Base-by-base conservation (phyloP, 1,139 yeast genomes). In the Groenewaldozyma sp. region DNA sequence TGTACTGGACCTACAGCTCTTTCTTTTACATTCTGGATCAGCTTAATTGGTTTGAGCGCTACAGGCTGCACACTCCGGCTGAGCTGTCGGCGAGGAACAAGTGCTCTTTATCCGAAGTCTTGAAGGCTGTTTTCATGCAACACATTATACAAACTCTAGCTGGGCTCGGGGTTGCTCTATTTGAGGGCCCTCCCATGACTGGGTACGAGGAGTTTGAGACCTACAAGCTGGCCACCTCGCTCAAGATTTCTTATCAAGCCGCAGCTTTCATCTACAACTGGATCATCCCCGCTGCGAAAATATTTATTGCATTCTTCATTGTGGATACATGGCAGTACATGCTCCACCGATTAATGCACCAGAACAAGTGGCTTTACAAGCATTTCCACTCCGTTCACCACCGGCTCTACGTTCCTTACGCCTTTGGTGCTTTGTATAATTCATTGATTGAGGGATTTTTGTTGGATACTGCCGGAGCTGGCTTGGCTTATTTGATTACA, bases 361-460 rank as follows among this genome's bases (percentile, higher is more conserved):
- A 71, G 57, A 84, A 83, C 70, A 78, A 78, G 57, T 65, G 70
- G 44, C 65, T 88, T 39, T 91, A 91, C 70, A 73, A 73, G 46
- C 68, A 77, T 44, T 82, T 86, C 68, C 98, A 91, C 62, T 84
- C 97, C 3, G 80, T 94, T 51, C 98, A 91, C 62, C 98, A 91
- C 62, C 69, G 93, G 39, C 70, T 91, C 38, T 88, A 91, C 55
- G 96, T 91, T 24, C 98, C 98, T 9, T 91, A 86, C 62, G 96
- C 98, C 1, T 88, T 74, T 61, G 98, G 98, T 36, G 98, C 98
- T 3, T 70, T 91, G 35, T 91, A 86, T 67, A 91, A 91, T 63
- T 88, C 88, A 52, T 91, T 95, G 16, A 72, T 84, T 11, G 98
- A 91, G 65, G 98, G 98, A 3, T 84, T 91, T 52, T 60, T 88